These are phyloP conservation scores for Vitis vinifera DNA, from an alignment of 164 flowering plant genomes.

Conservation along the genomic window DNA sequence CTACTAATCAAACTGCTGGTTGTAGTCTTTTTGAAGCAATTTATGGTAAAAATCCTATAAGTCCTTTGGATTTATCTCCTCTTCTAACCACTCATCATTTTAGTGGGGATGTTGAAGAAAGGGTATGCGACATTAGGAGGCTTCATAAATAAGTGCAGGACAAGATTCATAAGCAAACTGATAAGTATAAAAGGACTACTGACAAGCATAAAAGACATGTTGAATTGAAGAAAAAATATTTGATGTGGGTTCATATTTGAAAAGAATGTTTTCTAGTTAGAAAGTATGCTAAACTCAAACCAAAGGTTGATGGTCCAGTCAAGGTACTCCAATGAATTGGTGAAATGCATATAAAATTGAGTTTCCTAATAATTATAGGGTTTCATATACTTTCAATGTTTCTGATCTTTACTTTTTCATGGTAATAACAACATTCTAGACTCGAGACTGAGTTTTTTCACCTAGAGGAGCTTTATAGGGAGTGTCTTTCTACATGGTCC, in stretches of 20 bases:
- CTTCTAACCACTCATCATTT: background rate
- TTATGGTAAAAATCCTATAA: constrained; percentile 8
- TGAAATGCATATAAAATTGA: constrained; percentile 26
- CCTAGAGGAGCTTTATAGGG: background rate
- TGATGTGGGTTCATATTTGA: constrained; percentile 20
- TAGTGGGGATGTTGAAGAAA: constrained; percentile 14
- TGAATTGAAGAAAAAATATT: constrained; percentile 12
- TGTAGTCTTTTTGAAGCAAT: too few relatives aligned
- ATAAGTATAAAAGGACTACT: background rate
- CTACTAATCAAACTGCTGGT: too few relatives aligned
- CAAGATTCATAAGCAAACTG: background rate
- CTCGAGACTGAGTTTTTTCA: background rate
- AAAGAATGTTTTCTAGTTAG: constrained; percentile 16
- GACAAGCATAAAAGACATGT: background rate
- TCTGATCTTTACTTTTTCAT: constrained; percentile 7
- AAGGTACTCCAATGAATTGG: constrained; percentile 9
- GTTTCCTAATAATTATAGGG: constrained; percentile 6
- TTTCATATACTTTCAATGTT: constrained; percentile 17
- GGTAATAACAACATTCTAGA: background rate
- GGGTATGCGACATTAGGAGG: background rate
- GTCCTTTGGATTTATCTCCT: constrained; percentile 12
- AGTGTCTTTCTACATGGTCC: too few relatives aligned
- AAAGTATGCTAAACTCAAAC: constrained; percentile 5
- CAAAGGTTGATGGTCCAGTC: constrained; percentile 10
- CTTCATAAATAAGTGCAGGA: constrained; percentile 2